phyloP scores from a whole-genome alignment of 208 protist species.

The Leishmania aethiopica region DNA sequence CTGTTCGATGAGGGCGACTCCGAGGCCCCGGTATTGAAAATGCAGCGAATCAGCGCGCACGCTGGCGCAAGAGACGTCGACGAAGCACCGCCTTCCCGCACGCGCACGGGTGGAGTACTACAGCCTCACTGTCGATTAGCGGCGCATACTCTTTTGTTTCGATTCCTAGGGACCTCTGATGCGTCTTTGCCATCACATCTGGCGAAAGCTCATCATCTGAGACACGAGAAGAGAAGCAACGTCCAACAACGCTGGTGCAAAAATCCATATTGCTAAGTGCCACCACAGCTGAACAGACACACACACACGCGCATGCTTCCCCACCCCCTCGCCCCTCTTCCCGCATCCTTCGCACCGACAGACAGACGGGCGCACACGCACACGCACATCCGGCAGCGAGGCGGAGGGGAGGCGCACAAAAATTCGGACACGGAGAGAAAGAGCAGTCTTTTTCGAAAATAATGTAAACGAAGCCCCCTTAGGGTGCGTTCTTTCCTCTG shows the following conservation, averaged over 20 bases:
- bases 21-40: background rate
- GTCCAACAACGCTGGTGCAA: background rate
- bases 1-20: background rate
- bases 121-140: background rate
- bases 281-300: background rate
- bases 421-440: background rate
- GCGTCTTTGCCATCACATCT: background rate
- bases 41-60: no score
- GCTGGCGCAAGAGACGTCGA: background rate
- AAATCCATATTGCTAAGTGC: background rate
- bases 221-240: background rate
- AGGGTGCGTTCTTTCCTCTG: background rate
- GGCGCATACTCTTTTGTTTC: background rate
- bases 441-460: background rate
- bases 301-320: background rate
- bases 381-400: background rate
- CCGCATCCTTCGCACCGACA: background rate
- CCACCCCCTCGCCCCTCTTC: background rate
- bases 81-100: background rate
- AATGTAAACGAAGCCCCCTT: background rate
- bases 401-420: background rate
- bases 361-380: background rate
- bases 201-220: background rate
- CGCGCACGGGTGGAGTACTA: background rate
- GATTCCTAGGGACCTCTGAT: background rate